phyloP scores from a whole-genome alignment of 495 filamentous ascomycete species.

The Lasiosphaeris hirsuta region DNA sequence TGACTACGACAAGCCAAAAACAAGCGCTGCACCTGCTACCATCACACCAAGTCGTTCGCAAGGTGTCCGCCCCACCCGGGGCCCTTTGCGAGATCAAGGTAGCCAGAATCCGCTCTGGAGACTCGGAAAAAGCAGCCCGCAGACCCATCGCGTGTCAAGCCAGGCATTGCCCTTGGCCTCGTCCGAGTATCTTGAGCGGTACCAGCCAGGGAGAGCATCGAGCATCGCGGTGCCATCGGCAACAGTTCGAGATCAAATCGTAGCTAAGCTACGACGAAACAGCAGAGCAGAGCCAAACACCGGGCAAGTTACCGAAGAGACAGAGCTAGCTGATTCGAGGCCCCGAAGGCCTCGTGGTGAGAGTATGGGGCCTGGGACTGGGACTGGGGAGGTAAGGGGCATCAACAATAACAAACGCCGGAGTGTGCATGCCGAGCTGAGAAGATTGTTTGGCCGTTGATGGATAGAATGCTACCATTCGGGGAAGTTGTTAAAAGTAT shows the following conservation, averaged over 20 bases:
- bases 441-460: conserved; percentile 33
- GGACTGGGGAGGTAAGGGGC: conserved; percentile 5
- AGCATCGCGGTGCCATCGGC: not conserved
- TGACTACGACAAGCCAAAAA: too few relatives aligned
- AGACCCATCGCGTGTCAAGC: not conserved
- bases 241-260: not conserved
- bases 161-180: conserved; percentile 2
- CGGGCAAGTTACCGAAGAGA: conserved; percentile 2
- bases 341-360: too few relatives aligned
- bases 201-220: not conserved
- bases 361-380: not conserved
- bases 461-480: not conserved
- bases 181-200: conserved; percentile 15
- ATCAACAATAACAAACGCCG: conserved; percentile 15
- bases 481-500: not conserved
- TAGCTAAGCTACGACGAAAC: not conserved
- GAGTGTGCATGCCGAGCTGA: conserved; percentile 33
- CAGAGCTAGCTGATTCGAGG: not conserved
- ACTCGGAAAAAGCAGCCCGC: not conserved
- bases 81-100: not conserved
- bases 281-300: conserved; percentile 6
- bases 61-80: not conserved
- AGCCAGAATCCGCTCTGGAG: conserved; percentile 3
- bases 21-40: not conserved
- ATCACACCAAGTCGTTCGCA: not conserved